Evolutionary conservation across 2,329 filamentous ascomycete species (phyloP), one percentile per base, ranked within the genome.

Genomic region (Xylariaceae sp.): DNA sequence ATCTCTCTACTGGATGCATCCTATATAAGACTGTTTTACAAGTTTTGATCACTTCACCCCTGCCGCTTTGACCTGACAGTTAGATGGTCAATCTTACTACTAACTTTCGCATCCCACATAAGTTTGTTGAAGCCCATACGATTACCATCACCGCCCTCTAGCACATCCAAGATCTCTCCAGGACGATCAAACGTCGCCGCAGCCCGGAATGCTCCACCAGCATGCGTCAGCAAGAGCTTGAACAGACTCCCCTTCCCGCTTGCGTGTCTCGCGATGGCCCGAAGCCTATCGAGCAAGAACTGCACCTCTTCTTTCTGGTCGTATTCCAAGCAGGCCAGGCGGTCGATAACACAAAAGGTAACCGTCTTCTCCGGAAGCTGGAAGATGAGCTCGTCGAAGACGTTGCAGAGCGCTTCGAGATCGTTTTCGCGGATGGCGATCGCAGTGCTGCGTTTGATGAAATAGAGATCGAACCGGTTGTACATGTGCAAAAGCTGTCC

Each of bases 91-190:
- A 57, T 47, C 50, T 51, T 53, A 20, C 40, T 52, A 42, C 26
- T 48, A 14, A 57, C 47, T 40, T 51, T 48, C 21, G 20, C 23
- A 48, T 57, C 55, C 55, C 55, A 57, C 55, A 57, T 48, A 2
- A 57, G 48, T 26, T 50, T 57, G 37, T 41, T 57, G 20, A 57
- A 57, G 23, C 55, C 55, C 55, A 57, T 57, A 10, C 55, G 44
- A 9, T 57, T 48, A 6, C 55, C 55, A 42, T 54, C 40, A n/a
- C 55, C 55, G 14, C 53, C 55, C 40, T 57, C 55, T 14, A 50
- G 55, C 14, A 57, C 50, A n/a, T 54, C 37, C 26, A 57, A 26
- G 12, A 50, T 41, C 29, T 54, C 44, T 12, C 50, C 50, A 21
- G 47, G 40, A 2, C 47, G 43, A 16, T 44, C 20, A 23, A 54